Evolutionary conservation across 129 eudicot genomes (phyloP), one percentile per base, ranked within the genome.

Genomic region (Escallonia herrerae): DNA sequence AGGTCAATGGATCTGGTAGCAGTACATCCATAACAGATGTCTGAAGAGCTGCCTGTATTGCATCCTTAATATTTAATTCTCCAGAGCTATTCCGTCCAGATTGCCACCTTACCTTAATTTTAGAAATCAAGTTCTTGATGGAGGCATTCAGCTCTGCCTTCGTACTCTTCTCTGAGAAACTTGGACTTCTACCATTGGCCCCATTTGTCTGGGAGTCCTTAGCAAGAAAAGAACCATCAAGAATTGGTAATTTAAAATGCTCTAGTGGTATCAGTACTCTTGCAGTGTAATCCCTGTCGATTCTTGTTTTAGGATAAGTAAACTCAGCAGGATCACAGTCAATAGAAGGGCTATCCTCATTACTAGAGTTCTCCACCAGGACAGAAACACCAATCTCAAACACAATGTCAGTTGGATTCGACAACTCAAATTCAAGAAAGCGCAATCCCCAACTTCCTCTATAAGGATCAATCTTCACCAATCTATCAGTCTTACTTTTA

Each of bases 391-490:
- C 76, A 38, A 84, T 82, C 75, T 93, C 95, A 71, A 93, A 93
- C 42, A 87, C 89, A 40, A 86, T 82, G 51, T 93, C 96, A 7
- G 98, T 93, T n/a, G 96, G 98, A 68, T 93, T 93, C 58, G 91
- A 88, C 65, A 93, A 59, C 80, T 93, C 98, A 39, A 93, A 80
- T 75, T 93, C 98, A 60, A 93, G 96, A 77, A 93, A 93, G 49
- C 96, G 86, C 22, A 93, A 71, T 8, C 98, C 98, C 96, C 95
- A 93, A 66, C 96, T 93, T 77, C 98, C 98, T 76, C 98, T 88
- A 73, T 88, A 85, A 43, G 98, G 98, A 68, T 93, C 96, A 22
- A 88, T 93, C 73, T 83, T 93, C 64, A 93, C 85, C 70, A 88
- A 70, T 43, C 83, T 66, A 40, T 88, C 98, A 56, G 69, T 46